Evolutionary conservation across 257 asterid species (phyloP).

Genomic region (Euphrasia confusa): DNA sequence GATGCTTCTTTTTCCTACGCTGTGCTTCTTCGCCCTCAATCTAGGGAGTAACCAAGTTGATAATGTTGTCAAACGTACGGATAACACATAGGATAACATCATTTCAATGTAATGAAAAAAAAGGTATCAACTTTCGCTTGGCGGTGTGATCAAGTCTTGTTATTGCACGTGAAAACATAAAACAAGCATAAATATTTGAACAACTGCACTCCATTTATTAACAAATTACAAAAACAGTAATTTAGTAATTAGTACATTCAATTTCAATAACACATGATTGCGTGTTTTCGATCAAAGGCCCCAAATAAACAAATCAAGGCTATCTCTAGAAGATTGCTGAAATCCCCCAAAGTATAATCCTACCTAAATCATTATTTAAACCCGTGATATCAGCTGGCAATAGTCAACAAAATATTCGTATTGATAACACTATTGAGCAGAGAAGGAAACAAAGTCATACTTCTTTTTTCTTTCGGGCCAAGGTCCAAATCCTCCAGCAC

Average conservation of each 20-base stretch:
- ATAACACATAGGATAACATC: neutral
- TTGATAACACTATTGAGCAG: constrained; percentile 8
- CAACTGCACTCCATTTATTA: neutral
- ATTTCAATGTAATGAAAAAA: neutral
- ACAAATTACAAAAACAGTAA: neutral
- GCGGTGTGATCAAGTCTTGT: neutral
- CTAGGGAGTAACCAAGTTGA: constrained; percentile 33
- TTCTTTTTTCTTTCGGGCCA: constrained; percentile 73
- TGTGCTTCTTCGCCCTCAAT: constrained; percentile 62
- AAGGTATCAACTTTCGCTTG: neutral
- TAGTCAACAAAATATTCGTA: constrained; percentile 6
- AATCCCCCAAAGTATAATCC: neutral
- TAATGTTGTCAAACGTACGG: constrained; percentile 8
- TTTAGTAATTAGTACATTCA: neutral
- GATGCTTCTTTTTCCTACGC: constrained; percentile 38
- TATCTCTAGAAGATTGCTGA: constrained; percentile 3
- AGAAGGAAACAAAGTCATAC: constrained; percentile 23
- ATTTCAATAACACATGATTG: neutral
- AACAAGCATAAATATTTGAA: neutral
- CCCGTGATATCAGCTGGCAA: neutral
- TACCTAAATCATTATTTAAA: neutral
- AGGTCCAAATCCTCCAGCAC: constrained; percentile 79
- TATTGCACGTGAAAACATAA: neutral
- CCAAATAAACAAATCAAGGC: neutral
- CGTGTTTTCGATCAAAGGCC: neutral